phyloP scores from a whole-genome alignment of 768 basidiomycete genomes.

The Rossbeevera mucosa region DNA sequence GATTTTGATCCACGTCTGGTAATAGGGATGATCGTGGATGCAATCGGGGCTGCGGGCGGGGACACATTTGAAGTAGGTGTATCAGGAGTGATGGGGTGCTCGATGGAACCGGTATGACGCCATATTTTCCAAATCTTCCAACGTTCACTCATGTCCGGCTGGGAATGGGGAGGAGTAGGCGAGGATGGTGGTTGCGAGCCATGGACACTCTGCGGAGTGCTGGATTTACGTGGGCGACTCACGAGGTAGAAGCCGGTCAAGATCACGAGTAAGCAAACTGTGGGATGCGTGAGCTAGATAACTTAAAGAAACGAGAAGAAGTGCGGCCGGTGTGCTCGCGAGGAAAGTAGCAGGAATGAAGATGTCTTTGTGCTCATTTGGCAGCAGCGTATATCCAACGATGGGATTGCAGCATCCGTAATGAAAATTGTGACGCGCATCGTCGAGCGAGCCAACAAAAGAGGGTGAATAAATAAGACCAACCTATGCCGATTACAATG shows the following conservation, averaged over 20 bases:
- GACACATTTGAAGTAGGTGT: conserved; percentile 4
- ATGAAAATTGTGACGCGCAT: not conserved
- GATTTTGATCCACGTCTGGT: not conserved
- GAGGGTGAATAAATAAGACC: conserved; percentile 10
- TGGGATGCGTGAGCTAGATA: conserved; percentile 10
- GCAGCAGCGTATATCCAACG: not conserved
- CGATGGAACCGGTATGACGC: not conserved
- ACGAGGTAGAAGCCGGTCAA: conserved; percentile 28
- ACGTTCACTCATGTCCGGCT: conserved; percentile 2
- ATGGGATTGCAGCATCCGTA: not conserved
- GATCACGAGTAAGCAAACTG: conserved; percentile 24
- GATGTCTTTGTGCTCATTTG: not conserved
- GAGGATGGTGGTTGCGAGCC: not conserved
- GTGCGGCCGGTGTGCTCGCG: not conserved
- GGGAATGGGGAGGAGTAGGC: not conserved
- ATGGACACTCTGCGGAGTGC: not conserved
- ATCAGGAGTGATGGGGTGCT: not conserved
- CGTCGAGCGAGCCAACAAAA: not conserved
- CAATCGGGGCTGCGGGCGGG: not conserved
- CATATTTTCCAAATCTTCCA: conserved; percentile 20
- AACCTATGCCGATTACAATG: conserved; percentile 24
- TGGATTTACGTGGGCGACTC: conserved; percentile 10
- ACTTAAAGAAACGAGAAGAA: not conserved
- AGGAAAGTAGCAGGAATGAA: not conserved
- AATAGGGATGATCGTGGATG: not conserved